Evolutionary conservation across 495 filamentous ascomycete genomes (phyloP).

Genomic region (Podospora australis): DNA sequence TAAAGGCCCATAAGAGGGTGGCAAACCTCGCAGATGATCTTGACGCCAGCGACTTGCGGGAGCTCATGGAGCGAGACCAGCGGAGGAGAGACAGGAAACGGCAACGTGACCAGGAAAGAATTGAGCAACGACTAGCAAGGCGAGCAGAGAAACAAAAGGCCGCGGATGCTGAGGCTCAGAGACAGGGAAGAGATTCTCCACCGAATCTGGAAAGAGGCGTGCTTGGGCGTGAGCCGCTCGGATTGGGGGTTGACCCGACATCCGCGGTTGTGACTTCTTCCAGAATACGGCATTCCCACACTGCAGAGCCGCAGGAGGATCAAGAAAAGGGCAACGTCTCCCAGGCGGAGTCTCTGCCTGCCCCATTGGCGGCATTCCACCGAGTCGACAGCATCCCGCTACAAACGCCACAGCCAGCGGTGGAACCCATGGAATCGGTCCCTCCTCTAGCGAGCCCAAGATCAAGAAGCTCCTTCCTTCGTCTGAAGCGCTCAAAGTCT

Average conservation of each 20-base stretch:
- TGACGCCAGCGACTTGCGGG: slow-evolving; percentile 69
- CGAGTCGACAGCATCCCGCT: slow-evolving; percentile 27
- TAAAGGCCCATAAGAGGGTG: slow-evolving; percentile 63
- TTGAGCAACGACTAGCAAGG: slow-evolving; percentile 61
- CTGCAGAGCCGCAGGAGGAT: slow-evolving; percentile 17
- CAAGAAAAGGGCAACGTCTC: slow-evolving; percentile 4
- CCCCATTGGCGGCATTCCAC: slow-evolving; percentile 31
- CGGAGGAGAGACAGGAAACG: slow-evolving; percentile 68
- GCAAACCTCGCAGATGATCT: slow-evolving; percentile 77
- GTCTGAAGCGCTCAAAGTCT: slow-evolving; percentile 36
- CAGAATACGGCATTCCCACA: slow-evolving; percentile 28
- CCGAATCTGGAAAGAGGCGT: slow-evolving; percentile 49
- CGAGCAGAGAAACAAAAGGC: slow-evolving; percentile 60
- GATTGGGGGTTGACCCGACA: slow-evolving; percentile 35
- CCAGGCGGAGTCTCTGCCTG: slow-evolving; percentile 7
- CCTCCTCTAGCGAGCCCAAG: slow-evolving; percentile 15
- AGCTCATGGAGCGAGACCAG: slow-evolving; percentile 79
- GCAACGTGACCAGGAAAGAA: slow-evolving; percentile 61
- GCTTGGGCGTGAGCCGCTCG: slow-evolving; percentile 44
- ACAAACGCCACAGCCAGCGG: slow-evolving; percentile 1
- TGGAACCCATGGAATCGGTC: slow-evolving; percentile 5
- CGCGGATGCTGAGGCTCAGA: slow-evolving; percentile 32
- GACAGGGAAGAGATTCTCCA: slow-evolving; percentile 43
- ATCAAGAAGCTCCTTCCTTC: slow-evolving; percentile 28
- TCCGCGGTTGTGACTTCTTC: slow-evolving; percentile 44